Evolutionary conservation across 352 stramenopile genomes (phyloP), one percentile per base, ranked within the genome.

Genomic region (Globisporangium perplexum): DNA sequence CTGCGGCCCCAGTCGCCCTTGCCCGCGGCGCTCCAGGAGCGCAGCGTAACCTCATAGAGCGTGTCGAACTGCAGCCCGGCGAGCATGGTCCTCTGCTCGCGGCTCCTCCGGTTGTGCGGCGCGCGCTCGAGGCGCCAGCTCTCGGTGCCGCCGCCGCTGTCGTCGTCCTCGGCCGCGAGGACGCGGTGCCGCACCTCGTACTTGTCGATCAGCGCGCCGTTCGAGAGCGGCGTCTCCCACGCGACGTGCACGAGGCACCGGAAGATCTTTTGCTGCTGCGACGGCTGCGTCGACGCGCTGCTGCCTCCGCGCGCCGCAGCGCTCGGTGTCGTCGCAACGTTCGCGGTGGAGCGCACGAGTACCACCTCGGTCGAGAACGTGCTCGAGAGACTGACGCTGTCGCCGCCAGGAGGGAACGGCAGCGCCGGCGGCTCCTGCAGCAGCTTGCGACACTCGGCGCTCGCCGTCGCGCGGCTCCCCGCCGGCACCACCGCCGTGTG

Each of bases 201-300:
- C 53, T 80, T 89, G 46, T 86, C 69, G 55, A 88, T 86, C 45
- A 86, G 68, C 15, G 67, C 74, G 41, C 78, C 79, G 31, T 90
- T 87, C 20, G 76, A 85, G 18, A 83, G 58, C n/a, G 74, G 75
- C 18, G 75, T 83, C 35, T 74, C 53, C 77, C 77, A 90, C 41
- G 54, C 59, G 41, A 78, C 43, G 26, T 71, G 65, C 24, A 77
- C 41, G 18, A 86, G 47, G 23, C 76, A 90, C 49, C 77, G 83
- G 63, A 74, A 77, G 46, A 86, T 54, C 8, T 69, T 77, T 47
- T 86, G 66, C 52, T 78, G 68, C 28, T 73, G 65, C 11, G 63
- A 43, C 23, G 23, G 14, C 39, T 49, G 30, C 10, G 47, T 24
- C 28, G 15, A 30, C 23, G 47, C 36, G 8, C 7, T 43, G 8